Evolutionary conservation across 106 monocot species (phyloP).

Genomic region (Dioscorea alata): DNA sequence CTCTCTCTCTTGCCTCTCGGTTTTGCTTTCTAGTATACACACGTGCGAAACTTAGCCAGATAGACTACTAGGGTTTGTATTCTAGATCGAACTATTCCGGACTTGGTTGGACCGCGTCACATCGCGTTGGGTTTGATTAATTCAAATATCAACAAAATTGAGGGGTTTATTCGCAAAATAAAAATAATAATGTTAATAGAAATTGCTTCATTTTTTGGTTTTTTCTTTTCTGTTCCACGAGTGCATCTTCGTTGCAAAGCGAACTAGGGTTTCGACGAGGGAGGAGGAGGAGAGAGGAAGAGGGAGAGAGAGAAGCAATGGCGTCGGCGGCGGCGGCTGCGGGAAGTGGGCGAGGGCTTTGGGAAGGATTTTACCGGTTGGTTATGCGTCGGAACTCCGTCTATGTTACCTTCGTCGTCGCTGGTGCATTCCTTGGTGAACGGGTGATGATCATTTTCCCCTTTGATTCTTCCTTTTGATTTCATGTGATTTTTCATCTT

Average conservation of each 20-base stretch:
- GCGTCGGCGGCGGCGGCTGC: constrained; percentile 21
- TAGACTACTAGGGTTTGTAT: too few relatives aligned
- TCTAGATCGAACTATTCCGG: too few relatives aligned
- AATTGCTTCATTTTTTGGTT: too few relatives aligned
- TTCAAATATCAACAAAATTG: too few relatives aligned
- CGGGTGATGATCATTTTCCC: constrained; percentile 27
- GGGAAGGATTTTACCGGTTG: constrained; percentile 63
- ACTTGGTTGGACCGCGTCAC: too few relatives aligned
- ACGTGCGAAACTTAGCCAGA: not conserved
- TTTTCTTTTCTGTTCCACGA: too few relatives aligned
- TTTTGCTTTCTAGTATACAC: not conserved
- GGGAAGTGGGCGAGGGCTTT: constrained; percentile 26
- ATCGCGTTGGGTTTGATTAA: too few relatives aligned
- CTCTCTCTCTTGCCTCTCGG: not conserved
- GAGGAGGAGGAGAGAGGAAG: not conserved
- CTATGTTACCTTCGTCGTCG: constrained; percentile 84
- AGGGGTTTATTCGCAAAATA: too few relatives aligned
- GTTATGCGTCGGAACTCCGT: constrained; percentile 84
- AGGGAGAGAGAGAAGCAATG: not conserved
- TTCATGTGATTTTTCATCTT: too few relatives aligned
- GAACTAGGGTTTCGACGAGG: not conserved
- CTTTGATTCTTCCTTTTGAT: not conserved
- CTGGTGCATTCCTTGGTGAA: constrained; percentile 74
- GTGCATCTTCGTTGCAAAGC: too few relatives aligned
- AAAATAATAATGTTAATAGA: too few relatives aligned